Conservation (phyloP, 108 stramenopile genomes). For the Craspedostauros australis region DNA sequence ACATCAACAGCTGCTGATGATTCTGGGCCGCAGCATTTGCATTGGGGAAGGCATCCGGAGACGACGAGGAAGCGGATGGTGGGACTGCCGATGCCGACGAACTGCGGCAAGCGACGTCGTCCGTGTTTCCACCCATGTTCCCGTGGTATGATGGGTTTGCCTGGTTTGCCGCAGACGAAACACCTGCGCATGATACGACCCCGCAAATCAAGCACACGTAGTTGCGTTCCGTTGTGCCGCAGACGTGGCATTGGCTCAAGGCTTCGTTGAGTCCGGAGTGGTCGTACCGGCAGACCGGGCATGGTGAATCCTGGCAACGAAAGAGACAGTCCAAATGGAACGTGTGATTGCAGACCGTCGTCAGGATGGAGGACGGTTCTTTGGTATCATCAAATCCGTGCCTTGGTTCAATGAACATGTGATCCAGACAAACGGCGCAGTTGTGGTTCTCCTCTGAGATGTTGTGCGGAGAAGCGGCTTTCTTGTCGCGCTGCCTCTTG, state of each 20-base stretch:
- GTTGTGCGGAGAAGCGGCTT: not conserved
- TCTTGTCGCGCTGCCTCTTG: not conserved
- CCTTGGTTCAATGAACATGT: conserved; percentile 33
- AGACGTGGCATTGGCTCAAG: conserved; percentile 68
- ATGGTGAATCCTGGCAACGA: conserved; percentile 82
- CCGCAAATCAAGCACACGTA: conserved; percentile 85
- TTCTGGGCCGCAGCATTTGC: not conserved
- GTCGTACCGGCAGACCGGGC: conserved; percentile 91
- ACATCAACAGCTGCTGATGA: not conserved
- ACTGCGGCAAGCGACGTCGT: too few relatives aligned
- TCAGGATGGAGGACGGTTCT: conserved; percentile 52
- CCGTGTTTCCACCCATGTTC: too few relatives aligned
- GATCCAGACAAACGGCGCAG: conserved; percentile 90
- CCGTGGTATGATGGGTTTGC: too few relatives aligned
- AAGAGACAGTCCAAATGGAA: conserved; percentile 87
- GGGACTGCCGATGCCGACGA: not conserved
- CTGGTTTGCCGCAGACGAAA: conserved; percentile 1
- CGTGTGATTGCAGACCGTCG: conserved; percentile 93
- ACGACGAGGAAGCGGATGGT: not conserved
- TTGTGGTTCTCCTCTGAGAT: conserved; percentile 29
- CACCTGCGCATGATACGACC: conserved; percentile 68
- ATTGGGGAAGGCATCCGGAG: not conserved
- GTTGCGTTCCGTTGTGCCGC: conserved; percentile 60
- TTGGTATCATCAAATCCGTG: conserved; percentile 5
- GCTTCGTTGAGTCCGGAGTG: conserved; percentile 84